Conservation (phyloP, 805 yeast species). For the Blastobotrys muscicola region DNA sequence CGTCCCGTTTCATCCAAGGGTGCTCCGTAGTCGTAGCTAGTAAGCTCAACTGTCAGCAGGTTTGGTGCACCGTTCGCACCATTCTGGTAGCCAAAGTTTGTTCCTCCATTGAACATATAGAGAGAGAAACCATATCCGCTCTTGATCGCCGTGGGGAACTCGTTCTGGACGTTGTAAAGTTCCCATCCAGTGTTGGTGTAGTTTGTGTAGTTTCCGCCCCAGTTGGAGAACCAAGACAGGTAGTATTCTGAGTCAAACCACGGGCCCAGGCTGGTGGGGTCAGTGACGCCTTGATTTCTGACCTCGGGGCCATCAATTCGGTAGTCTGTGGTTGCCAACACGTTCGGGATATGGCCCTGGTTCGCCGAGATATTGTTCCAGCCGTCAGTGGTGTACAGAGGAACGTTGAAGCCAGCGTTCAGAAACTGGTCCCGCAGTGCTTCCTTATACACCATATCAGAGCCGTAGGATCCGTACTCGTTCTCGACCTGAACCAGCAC, state of each 20-base stretch:
- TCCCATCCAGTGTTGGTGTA: background rate
- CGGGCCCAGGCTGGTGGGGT: background rate
- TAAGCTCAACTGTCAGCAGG: background rate
- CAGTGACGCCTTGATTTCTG: background rate
- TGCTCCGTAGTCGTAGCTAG: conserved; percentile 5
- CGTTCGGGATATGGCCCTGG: conserved; percentile 1
- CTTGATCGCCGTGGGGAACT: too few species aligned
- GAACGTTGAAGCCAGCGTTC: conserved; percentile 3
- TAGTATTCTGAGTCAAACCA: conserved; percentile 2
- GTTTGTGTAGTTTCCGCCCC: background rate
- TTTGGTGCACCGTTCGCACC: conserved; percentile 1
- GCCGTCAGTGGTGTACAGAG: conserved; percentile 6
- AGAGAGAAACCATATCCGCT: background rate
- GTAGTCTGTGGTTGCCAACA: conserved; percentile 1
- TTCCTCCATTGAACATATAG: conserved; percentile 3
- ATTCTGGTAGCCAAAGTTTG: conserved; percentile 4
- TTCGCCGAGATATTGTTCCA: background rate
- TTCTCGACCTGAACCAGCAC: conserved; percentile 5
- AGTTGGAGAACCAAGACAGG: conserved; percentile 2
- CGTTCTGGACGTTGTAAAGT: too few species aligned
- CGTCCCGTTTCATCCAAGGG: conserved; percentile 5
- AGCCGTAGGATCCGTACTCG: conserved; percentile 2
- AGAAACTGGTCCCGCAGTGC: background rate
- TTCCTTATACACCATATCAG: conserved; percentile 1
- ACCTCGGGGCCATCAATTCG: background rate